phyloP scores from a whole-genome alignment of 2,329 filamentous ascomycete genomes.

The Stenocarpella maydis region DNA sequence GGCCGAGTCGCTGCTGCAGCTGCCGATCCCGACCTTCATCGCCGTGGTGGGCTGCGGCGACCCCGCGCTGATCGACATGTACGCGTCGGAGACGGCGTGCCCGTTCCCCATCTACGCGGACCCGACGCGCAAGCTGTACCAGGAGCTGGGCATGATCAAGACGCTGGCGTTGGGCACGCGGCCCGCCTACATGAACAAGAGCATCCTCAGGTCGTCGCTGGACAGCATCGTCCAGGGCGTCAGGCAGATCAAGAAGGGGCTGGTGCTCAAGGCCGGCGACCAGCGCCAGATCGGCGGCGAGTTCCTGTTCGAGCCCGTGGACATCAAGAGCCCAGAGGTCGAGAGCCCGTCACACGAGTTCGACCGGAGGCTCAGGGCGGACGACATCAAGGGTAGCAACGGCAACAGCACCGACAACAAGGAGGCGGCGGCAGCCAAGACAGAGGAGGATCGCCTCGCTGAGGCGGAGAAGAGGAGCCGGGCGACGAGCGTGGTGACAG shows the following conservation, averaged over 20 bases:
- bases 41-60: conserved; percentile 77
- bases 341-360: conserved; percentile 46
- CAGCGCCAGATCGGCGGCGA: conserved; percentile 77
- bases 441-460: conserved; percentile 15
- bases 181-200: conserved; percentile 71
- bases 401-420: conserved; percentile 18
- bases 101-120: conserved; percentile 82
- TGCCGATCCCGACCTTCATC: conserved; percentile 68
- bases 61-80: conserved; percentile 72
- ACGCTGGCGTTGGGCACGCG: conserved; percentile 66
- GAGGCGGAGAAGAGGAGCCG: conserved; percentile 27
- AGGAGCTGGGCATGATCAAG: conserved; percentile 72
- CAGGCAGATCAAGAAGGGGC: conserved; percentile 62
- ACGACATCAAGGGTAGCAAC: background rate
- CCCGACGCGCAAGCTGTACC: conserved; percentile 71
- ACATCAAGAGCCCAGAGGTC: conserved; percentile 54
- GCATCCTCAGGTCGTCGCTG: conserved; percentile 58
- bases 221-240: conserved; percentile 67
- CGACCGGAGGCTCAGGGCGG: conserved; percentile 42
- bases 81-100: conserved; percentile 68
- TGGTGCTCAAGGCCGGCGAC: conserved; percentile 71
- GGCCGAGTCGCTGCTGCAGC: conserved; percentile 56
- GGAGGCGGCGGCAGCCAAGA: conserved; percentile 25
- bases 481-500: conserved; percentile 36
- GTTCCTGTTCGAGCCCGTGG: conserved; percentile 73